A percentile compares a stretch with the other conserved stretches of the same genome.
phyloP scores from a whole-genome alignment of 2,329 filamentous ascomycete genomes.

The Alternaria sp. region DNA sequence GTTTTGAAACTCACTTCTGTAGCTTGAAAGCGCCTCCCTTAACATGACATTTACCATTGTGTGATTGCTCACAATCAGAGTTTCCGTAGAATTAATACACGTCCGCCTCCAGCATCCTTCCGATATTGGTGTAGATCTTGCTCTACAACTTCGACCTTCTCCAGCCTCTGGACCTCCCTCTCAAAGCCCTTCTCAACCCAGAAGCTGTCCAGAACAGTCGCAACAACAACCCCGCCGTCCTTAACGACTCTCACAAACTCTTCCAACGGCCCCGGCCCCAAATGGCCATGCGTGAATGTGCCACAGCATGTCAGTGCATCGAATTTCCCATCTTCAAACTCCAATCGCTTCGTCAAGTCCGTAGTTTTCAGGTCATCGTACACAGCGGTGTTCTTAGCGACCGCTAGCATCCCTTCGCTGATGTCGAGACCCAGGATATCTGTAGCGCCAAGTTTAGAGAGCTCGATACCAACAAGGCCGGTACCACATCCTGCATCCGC shows the following conservation, averaged over 20 bases:
- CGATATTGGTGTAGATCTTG: slow-evolving; percentile 45
- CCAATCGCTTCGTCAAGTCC: slow-evolving; percentile 59
- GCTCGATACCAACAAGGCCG: slow-evolving; percentile 61
- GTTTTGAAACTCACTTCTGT: too few relatives aligned
- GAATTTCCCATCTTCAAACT: slow-evolving; percentile 54
- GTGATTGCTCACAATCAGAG: neutral
- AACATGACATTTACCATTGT: neutral
- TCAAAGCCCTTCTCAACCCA: slow-evolving; percentile 61
- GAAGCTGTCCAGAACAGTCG: slow-evolving; percentile 61
- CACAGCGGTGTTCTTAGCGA: slow-evolving; percentile 59
- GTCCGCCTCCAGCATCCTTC: slow-evolving; percentile 33
- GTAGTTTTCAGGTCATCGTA: slow-evolving; percentile 58
- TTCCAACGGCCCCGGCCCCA: slow-evolving; percentile 59
- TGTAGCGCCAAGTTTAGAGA: slow-evolving; percentile 55
- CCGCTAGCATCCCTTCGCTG: slow-evolving; percentile 62
- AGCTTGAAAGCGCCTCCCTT: too few relatives aligned
- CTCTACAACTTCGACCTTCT: slow-evolving; percentile 48
- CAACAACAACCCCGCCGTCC: slow-evolving; percentile 59
- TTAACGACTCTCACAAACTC: slow-evolving; percentile 63
- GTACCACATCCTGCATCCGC: slow-evolving; percentile 67
- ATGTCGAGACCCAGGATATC: slow-evolving; percentile 64
- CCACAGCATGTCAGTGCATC: slow-evolving; percentile 64
- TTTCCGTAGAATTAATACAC: slow-evolving; percentile 17
- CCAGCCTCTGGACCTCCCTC: slow-evolving; percentile 54
- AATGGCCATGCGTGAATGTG: slow-evolving; percentile 65